Percentiles rank a stretch among this genome's conserved stretches.
Evolutionary conservation across 176 grass and related monocot genomes (phyloP).

Genomic region (Cenchrus fungigraminus): DNA sequence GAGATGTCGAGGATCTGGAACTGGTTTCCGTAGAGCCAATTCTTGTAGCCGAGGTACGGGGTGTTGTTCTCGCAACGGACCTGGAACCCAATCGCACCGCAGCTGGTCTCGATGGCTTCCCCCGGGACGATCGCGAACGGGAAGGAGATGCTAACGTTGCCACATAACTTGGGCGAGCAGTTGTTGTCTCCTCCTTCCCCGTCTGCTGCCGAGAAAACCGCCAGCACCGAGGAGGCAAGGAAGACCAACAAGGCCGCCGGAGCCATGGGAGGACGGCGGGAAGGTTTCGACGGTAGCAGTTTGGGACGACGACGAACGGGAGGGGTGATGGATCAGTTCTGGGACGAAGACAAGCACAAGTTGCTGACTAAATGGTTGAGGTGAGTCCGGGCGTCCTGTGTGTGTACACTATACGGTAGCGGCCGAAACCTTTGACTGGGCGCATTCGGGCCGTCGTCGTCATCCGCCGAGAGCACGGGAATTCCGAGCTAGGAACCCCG

Average conservation of each 20-base stretch:
- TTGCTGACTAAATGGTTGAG: neutral
- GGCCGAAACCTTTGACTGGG: conserved; percentile 15
- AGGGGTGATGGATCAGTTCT: neutral
- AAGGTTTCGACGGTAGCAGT: neutral
- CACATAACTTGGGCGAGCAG: neutral
- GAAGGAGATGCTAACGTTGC: neutral
- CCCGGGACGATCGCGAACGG: neutral
- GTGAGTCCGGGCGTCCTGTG: neutral
- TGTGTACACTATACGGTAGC: neutral
- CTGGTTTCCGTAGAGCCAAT: accelerated
- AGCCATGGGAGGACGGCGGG: neutral
- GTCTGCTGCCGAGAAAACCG: neutral
- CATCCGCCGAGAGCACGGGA: neutral
- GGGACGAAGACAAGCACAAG: neutral
- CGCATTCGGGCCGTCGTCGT: neutral
- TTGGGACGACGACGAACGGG: neutral
- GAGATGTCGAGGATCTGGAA: conserved; percentile 33
- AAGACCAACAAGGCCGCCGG: neutral
- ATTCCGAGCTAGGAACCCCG: neutral
- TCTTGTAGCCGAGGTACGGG: neutral
- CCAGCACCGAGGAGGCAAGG: neutral
- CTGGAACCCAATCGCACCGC: neutral
- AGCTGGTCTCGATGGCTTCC: neutral
- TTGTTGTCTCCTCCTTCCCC: neutral
- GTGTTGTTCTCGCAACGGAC: accelerated